Evolutionary conservation across 1,139 yeast species (phyloP), one percentile per base, ranked within the genome.

Genomic region (Blastobotrys indianensis): DNA sequence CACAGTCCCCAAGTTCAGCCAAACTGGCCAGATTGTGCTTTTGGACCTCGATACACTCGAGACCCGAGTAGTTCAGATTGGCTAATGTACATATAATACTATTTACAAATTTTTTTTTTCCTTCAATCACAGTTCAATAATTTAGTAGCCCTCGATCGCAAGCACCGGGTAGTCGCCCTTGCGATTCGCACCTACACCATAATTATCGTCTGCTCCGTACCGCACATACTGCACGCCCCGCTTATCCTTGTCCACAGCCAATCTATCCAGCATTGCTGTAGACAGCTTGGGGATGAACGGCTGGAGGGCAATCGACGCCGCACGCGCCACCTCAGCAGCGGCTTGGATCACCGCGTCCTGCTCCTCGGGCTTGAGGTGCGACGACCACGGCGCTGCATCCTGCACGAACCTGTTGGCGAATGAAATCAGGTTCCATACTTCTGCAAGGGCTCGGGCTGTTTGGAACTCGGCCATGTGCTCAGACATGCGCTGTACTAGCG

Each of bases 201-300:
- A 83, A 1, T 58, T 50, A 9, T 54, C 46, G 59, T 79, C 88
- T 1, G 68, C 64, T 0, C 79, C 84, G 29, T 74, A 60, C 15
- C 41, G 48, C 1, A 80, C 76, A 55, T 54, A 69, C 11, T 64
- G 66, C 4, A 65, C 39, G 1, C 67, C 60, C 34, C 90, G 67
- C n/a, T 64, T 68, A 0, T 58, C 60, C 1, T 52, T 31, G 8
- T 59, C 55, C 3, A 86, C 88, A 7, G 70, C 76, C 38, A 92
- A 63, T 46, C 88, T 69, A 56, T 83, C 82, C 36, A 92, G 68
- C n/a, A 87, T 67, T 28, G 67, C 65, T 0, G 57, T 52, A 0
- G 95, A 65, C 41, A 86, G 68, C 2, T 68, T 66, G 0, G 97
- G 97, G 41, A 85, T 77, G 25, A 90, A 70, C 1, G 96, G 87